Evolutionary conservation across 768 basidiomycete genomes (phyloP), one percentile per base, ranked within the genome.

Genomic region (Pleurotus tuoliensis): DNA sequence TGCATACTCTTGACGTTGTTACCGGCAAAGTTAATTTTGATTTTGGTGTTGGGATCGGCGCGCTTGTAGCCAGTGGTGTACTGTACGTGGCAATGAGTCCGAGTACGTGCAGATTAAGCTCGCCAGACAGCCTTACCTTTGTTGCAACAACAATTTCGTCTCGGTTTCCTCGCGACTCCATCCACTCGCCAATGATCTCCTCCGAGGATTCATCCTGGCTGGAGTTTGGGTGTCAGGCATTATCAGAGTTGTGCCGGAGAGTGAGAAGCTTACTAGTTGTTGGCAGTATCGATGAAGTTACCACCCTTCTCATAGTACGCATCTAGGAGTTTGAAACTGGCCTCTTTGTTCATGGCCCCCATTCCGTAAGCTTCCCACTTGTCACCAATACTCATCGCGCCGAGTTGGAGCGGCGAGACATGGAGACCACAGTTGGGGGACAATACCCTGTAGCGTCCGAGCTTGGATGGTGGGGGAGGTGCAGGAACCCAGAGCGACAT

Each of bases 331-430:
- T 75, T 70, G 63, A 76, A 72, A 6, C 70, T 65, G n/a, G 59
- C 50, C 49, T 76, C 71, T 61, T 75, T 73, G 57, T 66, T 56
- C 69, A 76, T 74, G 2, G 54, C 47, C 1, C 76, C 74, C 59
- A 73, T 61, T 13, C 49, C 55, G 12, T 56, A 47, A 1, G 52
- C 38, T 0, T 59, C 62, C 79, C 78, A 79, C 53, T 75, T 68
- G 58, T 78, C 73, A 5, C 79, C 78, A 39, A 80, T 74, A 64
- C 68, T 77, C 77, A 78, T 76, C 2, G 71, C 79, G 3, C 80
- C 79, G 27, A 82, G 74, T 37, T 70, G 69, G 22, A 82, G 62
- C 0, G 80, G 79, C 3, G 80, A 82, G 12, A 82, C 81, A 39
- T 73, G 75, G 24, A 81, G 64, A 6, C 77, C 76, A 1, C 79